A percentile compares a stretch with the other conserved stretches of the same genome.
These are phyloP conservation scores for Pleurotus sapidus DNA, from an alignment of 768 basidiomycete genomes.

Conservation along the genomic window DNA sequence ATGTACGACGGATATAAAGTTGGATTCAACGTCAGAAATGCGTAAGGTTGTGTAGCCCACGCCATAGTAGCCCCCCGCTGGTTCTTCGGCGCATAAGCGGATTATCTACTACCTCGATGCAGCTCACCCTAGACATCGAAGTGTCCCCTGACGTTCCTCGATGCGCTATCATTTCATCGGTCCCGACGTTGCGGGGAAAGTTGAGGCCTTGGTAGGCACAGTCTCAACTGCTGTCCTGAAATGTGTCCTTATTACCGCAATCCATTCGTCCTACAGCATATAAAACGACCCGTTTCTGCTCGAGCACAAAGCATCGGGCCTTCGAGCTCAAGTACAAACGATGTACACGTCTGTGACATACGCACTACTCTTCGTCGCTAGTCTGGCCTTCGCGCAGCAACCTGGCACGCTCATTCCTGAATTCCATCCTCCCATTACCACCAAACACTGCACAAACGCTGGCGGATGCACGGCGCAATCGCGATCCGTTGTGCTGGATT, in stretches of 20 bases:
- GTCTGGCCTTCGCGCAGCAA: slow-evolving; percentile 31
- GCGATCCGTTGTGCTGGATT: slow-evolving; percentile 27
- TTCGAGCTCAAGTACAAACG: neutral
- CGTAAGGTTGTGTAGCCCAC: no score
- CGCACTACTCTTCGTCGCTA: slow-evolving; percentile 9
- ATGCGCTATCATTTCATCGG: neutral
- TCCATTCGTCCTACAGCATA: no score
- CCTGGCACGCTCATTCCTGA: slow-evolving; percentile 34
- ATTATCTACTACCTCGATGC: neutral
- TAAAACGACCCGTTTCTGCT: neutral
- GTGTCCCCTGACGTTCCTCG: neutral
- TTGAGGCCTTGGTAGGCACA: neutral
- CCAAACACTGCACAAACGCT: slow-evolving; percentile 25
- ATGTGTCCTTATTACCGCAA: neutral
- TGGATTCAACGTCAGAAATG: no score
- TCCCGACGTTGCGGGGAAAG: neutral
- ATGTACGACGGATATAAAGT: no score
- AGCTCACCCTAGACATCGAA: neutral
- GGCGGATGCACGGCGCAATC: slow-evolving; percentile 20
- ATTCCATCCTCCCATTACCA: slow-evolving; percentile 30
- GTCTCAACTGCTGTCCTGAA: neutral
- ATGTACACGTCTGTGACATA: slow-evolving; percentile 17
- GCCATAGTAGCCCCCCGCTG: no score
- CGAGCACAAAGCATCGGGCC: neutral
- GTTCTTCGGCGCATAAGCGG: neutral